phyloP scores from a whole-genome alignment of 129 eudicot genomes.

The Lonicera japonica region DNA sequence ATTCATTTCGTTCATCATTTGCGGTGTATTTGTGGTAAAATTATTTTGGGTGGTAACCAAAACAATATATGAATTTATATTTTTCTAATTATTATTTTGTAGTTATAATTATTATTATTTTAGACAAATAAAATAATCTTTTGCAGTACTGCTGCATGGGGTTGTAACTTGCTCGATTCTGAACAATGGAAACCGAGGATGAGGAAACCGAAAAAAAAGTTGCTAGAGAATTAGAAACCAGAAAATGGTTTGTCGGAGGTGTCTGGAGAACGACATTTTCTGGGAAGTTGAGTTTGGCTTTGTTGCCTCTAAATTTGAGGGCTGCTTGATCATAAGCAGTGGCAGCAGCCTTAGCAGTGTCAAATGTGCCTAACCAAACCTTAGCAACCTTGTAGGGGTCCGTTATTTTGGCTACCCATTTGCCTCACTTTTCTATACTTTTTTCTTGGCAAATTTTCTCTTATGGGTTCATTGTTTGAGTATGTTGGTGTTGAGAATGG shows the following conservation, averaged over 20 bases:
- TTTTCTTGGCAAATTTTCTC: conserved; percentile 3
- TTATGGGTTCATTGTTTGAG: background rate
- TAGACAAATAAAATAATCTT: no score
- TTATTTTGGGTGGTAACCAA: no score
- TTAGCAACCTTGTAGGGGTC: conserved; percentile 60
- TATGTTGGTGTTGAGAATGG: no score
- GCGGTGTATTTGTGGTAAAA: no score
- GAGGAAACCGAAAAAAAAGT: conserved; percentile 13
- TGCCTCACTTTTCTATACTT: conserved; percentile 51
- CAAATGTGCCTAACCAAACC: conserved; percentile 71
- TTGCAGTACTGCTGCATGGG: background rate
- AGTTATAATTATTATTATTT: no score
- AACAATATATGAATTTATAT: no score
- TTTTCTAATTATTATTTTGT: no score
- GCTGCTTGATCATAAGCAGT: conserved; percentile 61
- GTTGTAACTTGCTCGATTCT: background rate
- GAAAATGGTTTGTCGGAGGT: conserved; percentile 5
- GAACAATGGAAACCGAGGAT: conserved; percentile 2
- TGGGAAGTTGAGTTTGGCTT: no score
- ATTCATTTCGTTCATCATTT: no score
- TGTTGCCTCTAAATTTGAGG: no score
- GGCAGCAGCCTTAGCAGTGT: conserved; percentile 62
- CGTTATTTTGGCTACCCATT: conserved; percentile 68
- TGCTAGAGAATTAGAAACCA: conserved; percentile 6
- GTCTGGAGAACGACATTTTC: conserved; percentile 29